A percentile compares a stretch with the other conserved stretches of the same genome.
Conservation (phyloP, 345 rosid genomes). For the Hevea brasiliensis region DNA sequence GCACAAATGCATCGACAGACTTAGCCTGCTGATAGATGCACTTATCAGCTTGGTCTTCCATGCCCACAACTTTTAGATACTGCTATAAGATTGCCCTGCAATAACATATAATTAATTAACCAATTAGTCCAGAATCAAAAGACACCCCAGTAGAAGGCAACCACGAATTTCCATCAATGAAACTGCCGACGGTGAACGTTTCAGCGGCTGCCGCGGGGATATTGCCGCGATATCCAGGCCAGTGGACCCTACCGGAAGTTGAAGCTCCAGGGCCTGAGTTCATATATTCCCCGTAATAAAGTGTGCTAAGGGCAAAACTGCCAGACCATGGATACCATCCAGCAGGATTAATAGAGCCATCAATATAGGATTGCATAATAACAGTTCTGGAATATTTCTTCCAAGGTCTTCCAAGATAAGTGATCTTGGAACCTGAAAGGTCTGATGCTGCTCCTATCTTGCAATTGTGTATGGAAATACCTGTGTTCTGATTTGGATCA, state of each 20-base stretch:
- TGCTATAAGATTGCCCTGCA: too few species aligned
- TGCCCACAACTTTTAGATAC: too few species aligned
- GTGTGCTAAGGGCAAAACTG: constrained; percentile 11
- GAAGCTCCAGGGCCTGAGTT: constrained; percentile 34
- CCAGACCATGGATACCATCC: constrained; percentile 29
- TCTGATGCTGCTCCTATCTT: constrained; percentile 1
- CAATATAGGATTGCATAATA: constrained; percentile 19
- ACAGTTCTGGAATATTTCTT: constrained; percentile 24
- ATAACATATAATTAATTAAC: not conserved
- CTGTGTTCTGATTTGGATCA: constrained; percentile 31
- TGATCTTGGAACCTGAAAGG: not conserved
- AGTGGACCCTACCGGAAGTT: constrained; percentile 19
- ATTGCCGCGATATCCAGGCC: constrained; percentile 23
- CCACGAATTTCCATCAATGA: constrained; percentile 31
- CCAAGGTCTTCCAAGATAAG: constrained; percentile 37
- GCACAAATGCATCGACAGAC: too few species aligned
- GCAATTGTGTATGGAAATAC: constrained; percentile 35
- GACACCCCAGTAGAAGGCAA: constrained; percentile 37
- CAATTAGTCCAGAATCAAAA: constrained; percentile 31
- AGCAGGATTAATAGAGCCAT: too few species aligned
- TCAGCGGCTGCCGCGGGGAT: constrained; percentile 10
- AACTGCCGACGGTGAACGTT: constrained; percentile 25
- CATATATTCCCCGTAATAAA: constrained; percentile 36
- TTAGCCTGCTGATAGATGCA: too few species aligned
- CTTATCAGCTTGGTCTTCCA: too few species aligned